Evolutionary conservation across 306 rosid genomes (phyloP).

Genomic region (Lithocarpus polystachyus): DNA sequence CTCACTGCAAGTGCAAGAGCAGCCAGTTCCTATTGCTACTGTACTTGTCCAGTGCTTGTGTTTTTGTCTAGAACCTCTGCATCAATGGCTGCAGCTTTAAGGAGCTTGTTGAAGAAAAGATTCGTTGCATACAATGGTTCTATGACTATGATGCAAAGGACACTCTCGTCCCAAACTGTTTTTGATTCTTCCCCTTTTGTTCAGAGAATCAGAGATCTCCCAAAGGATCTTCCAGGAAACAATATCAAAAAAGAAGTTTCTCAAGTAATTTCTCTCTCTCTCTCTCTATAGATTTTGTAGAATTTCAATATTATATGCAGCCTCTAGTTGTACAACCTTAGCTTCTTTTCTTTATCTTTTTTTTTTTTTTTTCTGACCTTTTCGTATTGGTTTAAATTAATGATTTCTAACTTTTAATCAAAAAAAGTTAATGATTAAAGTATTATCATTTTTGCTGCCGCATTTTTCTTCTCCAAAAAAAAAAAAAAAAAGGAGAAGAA

Average conservation of each 20-base stretch:
- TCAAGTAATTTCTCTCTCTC: slow-evolving; percentile 38
- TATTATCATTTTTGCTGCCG: no score
- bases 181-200: slow-evolving; percentile 50
- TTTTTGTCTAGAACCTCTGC: not conserved
- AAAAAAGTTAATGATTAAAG: no score
- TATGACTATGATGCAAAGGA: slow-evolving; percentile 1
- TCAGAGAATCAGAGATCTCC: slow-evolving; percentile 76
- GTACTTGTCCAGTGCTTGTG: not conserved
- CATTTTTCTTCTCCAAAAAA: no score
- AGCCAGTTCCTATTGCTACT: not conserved
- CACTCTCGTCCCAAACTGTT: slow-evolving; percentile 44
- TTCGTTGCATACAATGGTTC: slow-evolving; percentile 6
- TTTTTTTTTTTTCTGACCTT: no score
- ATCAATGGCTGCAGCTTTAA: slow-evolving; percentile 52
- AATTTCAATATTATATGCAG: no score
- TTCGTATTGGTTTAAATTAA: no score
- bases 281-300: not conserved
- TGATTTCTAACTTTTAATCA: no score
- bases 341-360: no score
- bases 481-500: no score
- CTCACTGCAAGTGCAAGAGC: no score
- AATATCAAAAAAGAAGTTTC: slow-evolving; percentile 63
- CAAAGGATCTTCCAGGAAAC: slow-evolving; percentile 79
- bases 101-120: slow-evolving; percentile 42
- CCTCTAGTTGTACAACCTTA: no score